Base-by-base conservation (phyloP, 306 rosid species). In the Astragalus membranaceus region DNA sequence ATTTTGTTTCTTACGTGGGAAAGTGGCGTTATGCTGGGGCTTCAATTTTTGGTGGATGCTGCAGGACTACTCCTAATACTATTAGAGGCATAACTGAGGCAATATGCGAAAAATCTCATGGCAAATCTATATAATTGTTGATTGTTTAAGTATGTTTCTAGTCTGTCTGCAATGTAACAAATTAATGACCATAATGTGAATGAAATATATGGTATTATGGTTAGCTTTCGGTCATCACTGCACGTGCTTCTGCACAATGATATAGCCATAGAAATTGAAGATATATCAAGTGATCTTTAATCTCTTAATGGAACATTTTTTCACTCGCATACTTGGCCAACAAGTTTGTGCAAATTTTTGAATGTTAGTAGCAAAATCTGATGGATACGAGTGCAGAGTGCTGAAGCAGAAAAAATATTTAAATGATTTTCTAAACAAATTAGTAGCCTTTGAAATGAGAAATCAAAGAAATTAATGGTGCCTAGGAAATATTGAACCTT, bases 11-110 rank as follows among this genome's bases (percentile, higher is more conserved):
- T 14, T 90, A 84, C 29, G 62, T 90, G 17, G 81, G 69, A 5
- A 90, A 88, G 75, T 94, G 98, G 98, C 77, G 80, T 39, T 83
- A 88, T 75, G 91, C 89, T 0, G 97, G 97, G 66, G 97, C 97
- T 67, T 78, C 92, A 26, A 62, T 94, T 5, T 87, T 94, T 49
- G 98, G 98, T 47, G 98, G 98, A 12, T 94, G 98, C 66, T 90
- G 98, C 80, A 87, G 94, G 75, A 94, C 98, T 35, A 88, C 92
- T 62, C 98, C 97, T 16, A 78, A 84, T 3, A 90, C 97, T 11
- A 84, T 94, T 64, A 72, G 78, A 70, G 98, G 89, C 87, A 87
- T 88, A 58, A 37, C 83, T 6, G 81, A 58, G 51, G 90, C 85
- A 32, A 79, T 90, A 49, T 67, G 55, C 1, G 78, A 32, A 33